Base-by-base conservation (phyloP, 176 grass and related monocot species). In the Triticum monococcum region DNA sequence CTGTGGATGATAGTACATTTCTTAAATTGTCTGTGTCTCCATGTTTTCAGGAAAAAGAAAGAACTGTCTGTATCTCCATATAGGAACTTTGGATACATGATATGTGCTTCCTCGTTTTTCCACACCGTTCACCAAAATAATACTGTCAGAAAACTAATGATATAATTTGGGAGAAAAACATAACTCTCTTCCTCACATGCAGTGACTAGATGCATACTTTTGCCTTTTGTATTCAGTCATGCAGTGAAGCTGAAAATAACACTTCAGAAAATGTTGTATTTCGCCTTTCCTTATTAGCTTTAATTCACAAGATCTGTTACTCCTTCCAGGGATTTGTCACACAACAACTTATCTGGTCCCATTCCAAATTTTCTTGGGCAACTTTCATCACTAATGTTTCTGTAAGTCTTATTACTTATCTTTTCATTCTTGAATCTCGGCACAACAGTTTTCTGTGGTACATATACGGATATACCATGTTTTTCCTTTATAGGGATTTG, bases 261-360 rank as follows among this genome's bases (percentile, higher is more conserved):
- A 72, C 8, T 45, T 71, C 25, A 14, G 4, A 72, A 73, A 50
- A 33, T 1, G 20, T 81, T 64, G 22, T 50, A 65, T 74, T 11
- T 20, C 48, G n/a, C n/a, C 36, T 37, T 59, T 59, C 66, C 7
- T 72, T 59, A 26, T 46, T 57, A 82, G 31, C 37, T 72, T 30
- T 61, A 83, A 61, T 77, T 12, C 20, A 64, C 52, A 83, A 46
- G 4, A 70, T 43, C 5, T 80, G 16, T 36, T 79, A 73, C 68
- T 62, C 16, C 70, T 88, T 79, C 45, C 89, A 96, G 89, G 52
- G 87, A 93, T 90, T 90, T 96, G 52, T 91, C 89, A 84, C 78
- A 88, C 81, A 96, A 93, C 75, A 93, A 88, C 45, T 84, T 93
- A 57, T 90, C 82, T 54, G 94, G 91, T 3, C 13, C 48, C 37